These are phyloP conservation scores for Borealophlyctis nickersoniae DNA, from an alignment of 192 early-diverging fungal species.

Conservation along the genomic window DNA sequence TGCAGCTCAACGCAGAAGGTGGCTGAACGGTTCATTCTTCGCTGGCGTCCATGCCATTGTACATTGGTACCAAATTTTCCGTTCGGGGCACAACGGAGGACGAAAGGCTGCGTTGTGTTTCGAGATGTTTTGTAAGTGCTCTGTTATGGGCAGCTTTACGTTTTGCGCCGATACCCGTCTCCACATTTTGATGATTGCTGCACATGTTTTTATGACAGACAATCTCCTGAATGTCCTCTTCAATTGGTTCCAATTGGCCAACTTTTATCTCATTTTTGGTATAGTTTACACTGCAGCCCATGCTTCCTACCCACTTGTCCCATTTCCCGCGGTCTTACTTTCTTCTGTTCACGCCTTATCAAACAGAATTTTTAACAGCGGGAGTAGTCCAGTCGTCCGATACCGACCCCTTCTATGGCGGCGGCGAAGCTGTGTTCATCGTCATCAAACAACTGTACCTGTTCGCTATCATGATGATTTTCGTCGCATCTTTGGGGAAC, in stretches of 20 bases:
- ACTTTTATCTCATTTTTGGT: conserved; percentile 59
- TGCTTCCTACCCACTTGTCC: background rate
- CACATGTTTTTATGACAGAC: too few species aligned
- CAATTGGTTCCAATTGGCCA: conserved; percentile 74
- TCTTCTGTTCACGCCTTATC: conserved; percentile 1
- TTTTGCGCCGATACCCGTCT: background rate
- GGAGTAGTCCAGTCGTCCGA: conserved; percentile 26
- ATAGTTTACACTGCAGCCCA: background rate
- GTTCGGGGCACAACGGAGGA: conserved; percentile 58
- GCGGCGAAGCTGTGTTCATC: conserved; percentile 28
- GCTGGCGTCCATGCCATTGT: conserved; percentile 71
- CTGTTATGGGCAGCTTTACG: background rate
- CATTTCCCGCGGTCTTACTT: conserved; percentile 11
- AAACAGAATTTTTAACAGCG: conserved; percentile 38
- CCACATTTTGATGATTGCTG: background rate
- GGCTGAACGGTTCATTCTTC: conserved; percentile 86
- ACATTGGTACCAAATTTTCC: conserved; percentile 67
- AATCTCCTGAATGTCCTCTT: conserved; percentile 64
- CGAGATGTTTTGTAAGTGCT: conserved; percentile 61
- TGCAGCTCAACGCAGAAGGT: conserved; percentile 66
- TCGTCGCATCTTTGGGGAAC: conserved; percentile 52
- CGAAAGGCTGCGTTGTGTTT: conserved; percentile 64
- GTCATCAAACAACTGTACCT: conserved; percentile 41
- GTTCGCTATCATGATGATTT: conserved; percentile 42
- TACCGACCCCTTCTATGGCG: conserved; percentile 57